Evolutionary conservation across 805 yeast genomes (phyloP), one percentile per base, ranked within the genome.

Genomic region (Ogataea salicorniae): DNA sequence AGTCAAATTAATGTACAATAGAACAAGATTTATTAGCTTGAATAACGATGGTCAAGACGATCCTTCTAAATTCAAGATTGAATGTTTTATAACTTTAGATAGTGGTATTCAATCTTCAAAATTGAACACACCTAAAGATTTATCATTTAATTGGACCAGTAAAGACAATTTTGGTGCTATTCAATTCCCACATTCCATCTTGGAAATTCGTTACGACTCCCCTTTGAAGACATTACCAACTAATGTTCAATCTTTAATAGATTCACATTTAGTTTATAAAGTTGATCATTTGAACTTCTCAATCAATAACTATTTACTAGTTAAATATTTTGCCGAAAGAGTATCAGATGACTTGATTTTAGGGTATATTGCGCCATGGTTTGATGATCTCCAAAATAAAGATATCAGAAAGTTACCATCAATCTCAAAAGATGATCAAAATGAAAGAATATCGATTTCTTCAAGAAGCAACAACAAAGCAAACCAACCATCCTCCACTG

Each of bases 351-450:
- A 50, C 16, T 46, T 52, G 14, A 62, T 65, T 50, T 35, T 60
- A 35, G 47, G 55, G 18, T 59, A 39, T 41, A 55, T 67, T 31
- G 64, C 61, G 1, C 68, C 69, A 15, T 68, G 72, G 72, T 64
- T 54, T 48, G 53, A 55, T 3, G 56, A 50, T 13, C 50, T 64
- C 20, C 54, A 53, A 31, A 47, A 47, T 20, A 58, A 56, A 43
- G 72, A 68, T 53, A 78, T 81, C 45, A 69, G 81, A 46, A 74
- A 71, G 43, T 58, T 72, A 17, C 82, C 82, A 11, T 45, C 57
- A 45, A 44, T 52, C 43, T 34, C 41, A 43, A 37, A 39, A 47
- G 46, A 43, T 40, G 40, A 39, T 9, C 31, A 36, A 43, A 23
- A 15, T 39, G 51, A 42, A 13, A 42, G 42, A 37, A 35, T 22